Base-by-base conservation (phyloP, 2,329 filamentous ascomycete genomes). In the Cylindrodendrum hubeiense region DNA sequence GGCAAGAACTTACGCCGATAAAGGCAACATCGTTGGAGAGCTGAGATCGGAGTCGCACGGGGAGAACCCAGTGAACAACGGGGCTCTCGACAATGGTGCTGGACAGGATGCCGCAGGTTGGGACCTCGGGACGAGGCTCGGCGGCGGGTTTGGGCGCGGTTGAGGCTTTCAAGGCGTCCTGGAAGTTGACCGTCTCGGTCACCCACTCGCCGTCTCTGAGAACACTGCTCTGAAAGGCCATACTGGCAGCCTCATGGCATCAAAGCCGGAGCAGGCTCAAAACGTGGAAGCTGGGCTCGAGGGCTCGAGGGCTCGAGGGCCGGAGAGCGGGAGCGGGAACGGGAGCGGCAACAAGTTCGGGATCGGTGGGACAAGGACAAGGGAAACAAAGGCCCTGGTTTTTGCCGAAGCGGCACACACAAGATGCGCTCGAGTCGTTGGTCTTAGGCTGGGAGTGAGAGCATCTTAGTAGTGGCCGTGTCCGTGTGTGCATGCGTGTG, bases 1-100 rank as follows among this genome's bases (percentile, higher is more conserved):
- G 39, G 26, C 5, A 24, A 83, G 19, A 30, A 85, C 89, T 80
- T 84, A 92, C 90, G 58, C 94, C 93, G 62, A 99, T 86, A 72
- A 97, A 94, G 39, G 95, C 91, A 68, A 98, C 89, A 81, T 98
- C 95, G 71, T 96, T 94, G 65, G 90, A 84, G 46, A 85, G 79
- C 55, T 85, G 84, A 60, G 90, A 90, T 63, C 95, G 87, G 64
- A 98, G 83, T 65, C 91, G 89, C n/a, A 91, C 93, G 13, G 94
- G 93, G 15, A 97, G 82, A 46, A 98, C 91, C 83, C 88, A 92
- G 75, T 91, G 91, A 60, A 91, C 86, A 37, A 92, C 83, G 2
- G 95, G 92, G 67, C 93, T 97, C 57, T 90, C 87, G 54, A 95
- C 83, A 30, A 97, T 78, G 0, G 95, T 97, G 74, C 88, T 90